A percentile compares a stretch with the other conserved stretches of the same genome.
Evolutionary conservation across 805 yeast genomes (phyloP).

Genomic region (Saccharomycopsis oosterbeekiorum): DNA sequence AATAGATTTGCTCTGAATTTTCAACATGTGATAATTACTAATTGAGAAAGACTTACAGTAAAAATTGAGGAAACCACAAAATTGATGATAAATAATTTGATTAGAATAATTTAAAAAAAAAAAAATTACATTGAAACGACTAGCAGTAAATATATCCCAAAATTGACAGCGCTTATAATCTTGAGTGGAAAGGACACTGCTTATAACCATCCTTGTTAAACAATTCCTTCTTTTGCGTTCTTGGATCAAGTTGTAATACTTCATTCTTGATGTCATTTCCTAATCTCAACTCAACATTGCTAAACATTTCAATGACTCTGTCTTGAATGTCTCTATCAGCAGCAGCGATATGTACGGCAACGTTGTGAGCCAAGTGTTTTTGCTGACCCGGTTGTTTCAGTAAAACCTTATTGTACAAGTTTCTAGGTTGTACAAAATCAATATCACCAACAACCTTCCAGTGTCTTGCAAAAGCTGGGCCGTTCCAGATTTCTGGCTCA

Average conservation of each 20-base stretch:
- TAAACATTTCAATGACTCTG: conserved; percentile 65
- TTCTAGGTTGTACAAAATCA: conserved; percentile 73
- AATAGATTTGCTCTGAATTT: no score
- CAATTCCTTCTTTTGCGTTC: conserved; percentile 21
- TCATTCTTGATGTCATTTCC: conserved; percentile 61
- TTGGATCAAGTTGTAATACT: conserved; percentile 40
- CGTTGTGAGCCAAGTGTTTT: conserved; percentile 70
- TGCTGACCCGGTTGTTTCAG: conserved; percentile 77
- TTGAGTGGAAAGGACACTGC: conserved; percentile 17
- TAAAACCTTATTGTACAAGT: conserved; percentile 62
- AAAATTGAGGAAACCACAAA: not conserved
- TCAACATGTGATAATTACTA: not conserved
- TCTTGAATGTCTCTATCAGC: conserved; percentile 76
- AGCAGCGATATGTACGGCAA: conserved; percentile 59
- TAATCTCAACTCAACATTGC: conserved; percentile 59
- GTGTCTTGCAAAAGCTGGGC: conserved; percentile 77
- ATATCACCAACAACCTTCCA: conserved; percentile 63
- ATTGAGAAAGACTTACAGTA: not conserved
- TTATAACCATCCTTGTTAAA: conserved; percentile 15
- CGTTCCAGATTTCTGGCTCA: conserved; percentile 72
- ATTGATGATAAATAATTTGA: no score
- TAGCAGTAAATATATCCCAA: no score
- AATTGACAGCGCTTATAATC: not conserved
- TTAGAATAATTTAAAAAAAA: no score
- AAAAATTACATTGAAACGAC: no score